Conservation (phyloP, 352 stramenopile genomes). For the Phytophthora crassamura region DNA sequence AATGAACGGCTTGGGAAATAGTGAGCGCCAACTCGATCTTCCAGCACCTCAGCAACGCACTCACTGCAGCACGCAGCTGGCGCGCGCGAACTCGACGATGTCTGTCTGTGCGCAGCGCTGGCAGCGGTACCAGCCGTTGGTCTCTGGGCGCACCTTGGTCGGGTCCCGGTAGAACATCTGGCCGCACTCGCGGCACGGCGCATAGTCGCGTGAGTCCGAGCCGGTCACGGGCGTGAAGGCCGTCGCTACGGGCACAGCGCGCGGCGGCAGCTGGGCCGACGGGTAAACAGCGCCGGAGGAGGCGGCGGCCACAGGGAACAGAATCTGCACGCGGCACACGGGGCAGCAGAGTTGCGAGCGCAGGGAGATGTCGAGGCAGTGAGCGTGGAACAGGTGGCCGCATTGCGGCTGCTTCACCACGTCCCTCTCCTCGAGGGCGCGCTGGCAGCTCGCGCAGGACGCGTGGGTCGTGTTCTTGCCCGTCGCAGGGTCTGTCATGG, state of each 20-base stretch:
- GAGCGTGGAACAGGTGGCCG: conserved; percentile 66
- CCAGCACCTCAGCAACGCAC: background rate
- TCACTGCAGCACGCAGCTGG: conserved; percentile 68
- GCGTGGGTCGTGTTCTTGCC: conserved; percentile 31
- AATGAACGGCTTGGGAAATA: background rate
- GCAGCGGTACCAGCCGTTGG: conserved; percentile 76
- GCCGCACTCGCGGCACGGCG: conserved; percentile 63
- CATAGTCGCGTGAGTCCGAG: conserved; percentile 49
- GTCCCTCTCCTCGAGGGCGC: conserved; percentile 37
- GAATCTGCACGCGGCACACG: conserved; percentile 61
- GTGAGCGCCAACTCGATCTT: background rate
- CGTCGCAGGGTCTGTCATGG: conserved; percentile 23
- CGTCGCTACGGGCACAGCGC: conserved; percentile 34
- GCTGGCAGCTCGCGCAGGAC: conserved; percentile 50
- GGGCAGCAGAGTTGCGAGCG: conserved; percentile 53
- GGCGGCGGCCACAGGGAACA: conserved; percentile 54
- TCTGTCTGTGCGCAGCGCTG: conserved; percentile 58
- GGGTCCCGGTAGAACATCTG: conserved; percentile 72
- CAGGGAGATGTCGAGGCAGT: conserved; percentile 68
- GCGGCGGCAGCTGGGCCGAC: conserved; percentile 19
- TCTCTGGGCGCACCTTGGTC: conserved; percentile 58
- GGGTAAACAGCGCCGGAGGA: conserved; percentile 25
- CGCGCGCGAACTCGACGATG: conserved; percentile 55
- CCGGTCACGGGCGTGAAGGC: conserved; percentile 42
- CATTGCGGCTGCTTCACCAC: conserved; percentile 66